phyloP scores from a whole-genome alignment of 2,329 filamentous ascomycete species.

The Neofusicoccum parvum region DNA sequence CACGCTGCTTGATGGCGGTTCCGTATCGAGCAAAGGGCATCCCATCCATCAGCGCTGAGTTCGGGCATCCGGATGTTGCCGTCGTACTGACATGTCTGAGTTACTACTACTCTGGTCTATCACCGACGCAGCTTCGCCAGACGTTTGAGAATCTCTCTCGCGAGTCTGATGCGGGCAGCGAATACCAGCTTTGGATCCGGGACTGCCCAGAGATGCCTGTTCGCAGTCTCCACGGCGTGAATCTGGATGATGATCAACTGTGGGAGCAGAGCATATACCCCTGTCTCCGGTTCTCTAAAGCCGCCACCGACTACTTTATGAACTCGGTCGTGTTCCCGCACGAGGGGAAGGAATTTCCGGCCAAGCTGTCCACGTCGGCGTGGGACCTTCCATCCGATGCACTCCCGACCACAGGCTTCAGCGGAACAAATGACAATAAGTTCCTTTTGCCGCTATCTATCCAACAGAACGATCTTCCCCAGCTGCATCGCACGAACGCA shows the following conservation, averaged over 20 bases:
- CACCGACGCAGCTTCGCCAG: slow-evolving; percentile 51
- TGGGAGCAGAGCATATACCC: slow-evolving; percentile 57
- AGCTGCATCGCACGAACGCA: slow-evolving; percentile 67
- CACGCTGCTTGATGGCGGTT: slow-evolving; percentile 47
- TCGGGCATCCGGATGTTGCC: slow-evolving; percentile 67
- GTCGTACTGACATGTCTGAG: slow-evolving; percentile 66
- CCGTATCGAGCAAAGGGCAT: slow-evolving; percentile 68
- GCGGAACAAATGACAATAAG: slow-evolving; percentile 67
- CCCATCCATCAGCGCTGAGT: slow-evolving; percentile 65
- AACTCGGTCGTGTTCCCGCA: slow-evolving; percentile 60
- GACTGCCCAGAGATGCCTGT: slow-evolving; percentile 41
- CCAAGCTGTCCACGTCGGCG: slow-evolving; percentile 66
- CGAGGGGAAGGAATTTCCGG: slow-evolving; percentile 63
- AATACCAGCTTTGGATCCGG: slow-evolving; percentile 56
- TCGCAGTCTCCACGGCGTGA: slow-evolving; percentile 30
- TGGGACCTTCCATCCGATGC: slow-evolving; percentile 60
- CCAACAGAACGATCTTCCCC: slow-evolving; percentile 56
- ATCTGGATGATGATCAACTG: slow-evolving; percentile 51
- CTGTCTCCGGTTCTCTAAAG: slow-evolving; percentile 54
- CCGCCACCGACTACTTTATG: slow-evolving; percentile 66
- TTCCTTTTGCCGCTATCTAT: slow-evolving; percentile 61
- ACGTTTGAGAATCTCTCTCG: slow-evolving; percentile 52
- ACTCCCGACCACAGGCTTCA: slow-evolving; percentile 62
- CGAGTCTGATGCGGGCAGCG: slow-evolving; percentile 54
- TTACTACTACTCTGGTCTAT: slow-evolving; percentile 67